These are phyloP conservation scores for Ogataea chonburiensis DNA, from an alignment of 805 yeast species.

Conservation along the genomic window DNA sequence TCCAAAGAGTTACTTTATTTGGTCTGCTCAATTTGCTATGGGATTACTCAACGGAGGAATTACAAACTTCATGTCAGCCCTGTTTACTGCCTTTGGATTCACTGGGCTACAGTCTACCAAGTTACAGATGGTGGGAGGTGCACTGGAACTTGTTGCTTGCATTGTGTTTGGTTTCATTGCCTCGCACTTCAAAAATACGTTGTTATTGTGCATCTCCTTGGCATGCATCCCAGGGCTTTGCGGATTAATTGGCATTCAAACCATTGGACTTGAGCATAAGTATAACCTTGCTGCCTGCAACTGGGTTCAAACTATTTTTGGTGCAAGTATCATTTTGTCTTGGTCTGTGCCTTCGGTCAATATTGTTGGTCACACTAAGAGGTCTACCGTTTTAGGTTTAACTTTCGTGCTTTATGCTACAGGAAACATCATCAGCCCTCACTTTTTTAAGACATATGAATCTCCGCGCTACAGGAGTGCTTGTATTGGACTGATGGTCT, in stretches of 20 bases:
- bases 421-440: slow-evolving; percentile 54
- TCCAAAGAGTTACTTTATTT: slow-evolving; percentile 27
- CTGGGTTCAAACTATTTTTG: slow-evolving; percentile 15
- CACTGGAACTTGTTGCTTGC: slow-evolving; percentile 7
- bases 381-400: slow-evolving; percentile 43
- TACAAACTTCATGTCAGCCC: slow-evolving; percentile 28
- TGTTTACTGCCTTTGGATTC: slow-evolving; percentile 16
- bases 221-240: slow-evolving; percentile 42
- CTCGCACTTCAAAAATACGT: slow-evolving; percentile 19
- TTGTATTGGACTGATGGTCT: slow-evolving; percentile 26
- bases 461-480: slow-evolving; percentile 46
- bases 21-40: slow-evolving; percentile 13
- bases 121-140: slow-evolving; percentile 11
- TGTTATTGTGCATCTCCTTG: slow-evolving; percentile 25
- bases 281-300: slow-evolving; percentile 13
- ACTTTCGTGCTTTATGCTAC: slow-evolving; percentile 46
- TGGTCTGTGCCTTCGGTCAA: slow-evolving; percentile 28
- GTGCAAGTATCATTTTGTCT: slow-evolving; percentile 10
- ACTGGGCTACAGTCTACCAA: slow-evolving; percentile 11
- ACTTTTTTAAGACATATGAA: slow-evolving; percentile 42
- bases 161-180: slow-evolving; percentile 3
- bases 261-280: slow-evolving; percentile 38
- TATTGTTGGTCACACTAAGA: slow-evolving; percentile 53
- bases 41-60: slow-evolving; percentile 31
- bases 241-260: slow-evolving; percentile 40